phyloP scores from a whole-genome alignment of 2,329 filamentous ascomycete species.

The Dactylellina drechsleri region DNA sequence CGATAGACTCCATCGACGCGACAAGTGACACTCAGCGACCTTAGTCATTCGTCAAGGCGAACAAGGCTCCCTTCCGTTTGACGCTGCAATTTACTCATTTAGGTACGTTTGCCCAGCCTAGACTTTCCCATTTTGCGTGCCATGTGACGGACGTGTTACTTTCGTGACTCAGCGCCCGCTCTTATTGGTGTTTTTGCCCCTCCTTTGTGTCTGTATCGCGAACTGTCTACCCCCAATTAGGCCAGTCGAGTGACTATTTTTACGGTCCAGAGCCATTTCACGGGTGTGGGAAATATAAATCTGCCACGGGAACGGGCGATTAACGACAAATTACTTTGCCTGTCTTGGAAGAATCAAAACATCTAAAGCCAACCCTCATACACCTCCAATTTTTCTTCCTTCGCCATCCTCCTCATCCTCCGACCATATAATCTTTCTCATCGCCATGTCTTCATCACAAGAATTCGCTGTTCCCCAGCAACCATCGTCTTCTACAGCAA shows the following conservation, averaged over 20 bases:
- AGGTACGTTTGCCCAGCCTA: constrained; percentile 27
- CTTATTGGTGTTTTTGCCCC: constrained; percentile 51
- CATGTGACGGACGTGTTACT: constrained; percentile 55
- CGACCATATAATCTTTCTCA: constrained; percentile 19
- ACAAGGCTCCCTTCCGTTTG: constrained; percentile 49
- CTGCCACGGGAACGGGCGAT: constrained; percentile 13
- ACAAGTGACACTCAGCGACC: constrained; percentile 21
- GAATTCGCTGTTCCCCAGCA: constrained; percentile 5
- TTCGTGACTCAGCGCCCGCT: constrained; percentile 54
- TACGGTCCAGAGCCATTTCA: constrained; percentile 1
- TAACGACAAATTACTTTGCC: constrained; percentile 15
- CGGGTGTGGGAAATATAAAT: constrained; percentile 28
- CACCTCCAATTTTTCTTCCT: not conserved
- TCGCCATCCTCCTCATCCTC: constrained; percentile 1
- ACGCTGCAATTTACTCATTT: constrained; percentile 32
- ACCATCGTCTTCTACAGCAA: constrained; percentile 6
- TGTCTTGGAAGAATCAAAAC: constrained; percentile 21
- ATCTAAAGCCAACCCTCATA: constrained; percentile 1
- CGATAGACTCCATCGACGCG: constrained; percentile 15
- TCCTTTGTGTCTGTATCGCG: constrained; percentile 45
- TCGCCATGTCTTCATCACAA: constrained; percentile 46
- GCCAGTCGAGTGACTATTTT: constrained; percentile 28
- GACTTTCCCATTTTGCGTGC: constrained; percentile 13
- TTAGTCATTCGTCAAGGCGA: constrained; percentile 41
- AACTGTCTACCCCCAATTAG: constrained; percentile 10